Evolutionary conservation across 75 land plant genomes (phyloP).

Genomic region (Cupressus sempervirens): DNA sequence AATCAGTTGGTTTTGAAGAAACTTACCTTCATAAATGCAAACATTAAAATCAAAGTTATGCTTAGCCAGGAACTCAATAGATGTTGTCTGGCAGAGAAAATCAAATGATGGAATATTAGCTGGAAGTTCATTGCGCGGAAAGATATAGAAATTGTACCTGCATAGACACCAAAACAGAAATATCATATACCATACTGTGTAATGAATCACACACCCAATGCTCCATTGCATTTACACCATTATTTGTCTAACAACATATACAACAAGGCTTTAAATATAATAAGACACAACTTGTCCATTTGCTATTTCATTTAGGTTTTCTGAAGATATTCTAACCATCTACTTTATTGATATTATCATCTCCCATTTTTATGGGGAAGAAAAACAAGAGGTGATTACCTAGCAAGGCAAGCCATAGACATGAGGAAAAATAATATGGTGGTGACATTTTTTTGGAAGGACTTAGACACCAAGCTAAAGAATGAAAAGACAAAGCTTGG

Average conservation of each 20-base stretch:
- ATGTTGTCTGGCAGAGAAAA: conserved; percentile 72
- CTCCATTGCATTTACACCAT: background rate
- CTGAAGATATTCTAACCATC: background rate
- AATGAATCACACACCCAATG: background rate
- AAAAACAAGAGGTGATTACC: no score
- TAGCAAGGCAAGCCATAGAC: no score
- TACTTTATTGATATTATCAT: background rate
- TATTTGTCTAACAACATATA: background rate
- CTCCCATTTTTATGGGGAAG: no score
- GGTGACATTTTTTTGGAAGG: no score
- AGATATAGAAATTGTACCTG: conserved; percentile 91
- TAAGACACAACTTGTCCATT: background rate
- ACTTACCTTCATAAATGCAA: conserved; percentile 70
- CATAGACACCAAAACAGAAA: conserved; percentile 4
- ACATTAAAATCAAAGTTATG: conserved; percentile 89
- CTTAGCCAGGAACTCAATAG: conserved; percentile 63
- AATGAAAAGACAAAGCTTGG: no score
- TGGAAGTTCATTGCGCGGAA: conserved; percentile 75
- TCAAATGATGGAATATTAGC: conserved; percentile 46
- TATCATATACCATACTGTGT: background rate
- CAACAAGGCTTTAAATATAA: background rate
- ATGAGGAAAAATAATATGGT: no score
- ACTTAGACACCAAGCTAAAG: no score
- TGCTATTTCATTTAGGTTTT: background rate
- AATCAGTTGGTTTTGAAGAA: background rate